Percentiles rank a stretch among this genome's conserved stretches.
These are phyloP conservation scores for Fusarium succisae DNA, from an alignment of 2,329 filamentous ascomycete species.

Conservation along the genomic window DNA sequence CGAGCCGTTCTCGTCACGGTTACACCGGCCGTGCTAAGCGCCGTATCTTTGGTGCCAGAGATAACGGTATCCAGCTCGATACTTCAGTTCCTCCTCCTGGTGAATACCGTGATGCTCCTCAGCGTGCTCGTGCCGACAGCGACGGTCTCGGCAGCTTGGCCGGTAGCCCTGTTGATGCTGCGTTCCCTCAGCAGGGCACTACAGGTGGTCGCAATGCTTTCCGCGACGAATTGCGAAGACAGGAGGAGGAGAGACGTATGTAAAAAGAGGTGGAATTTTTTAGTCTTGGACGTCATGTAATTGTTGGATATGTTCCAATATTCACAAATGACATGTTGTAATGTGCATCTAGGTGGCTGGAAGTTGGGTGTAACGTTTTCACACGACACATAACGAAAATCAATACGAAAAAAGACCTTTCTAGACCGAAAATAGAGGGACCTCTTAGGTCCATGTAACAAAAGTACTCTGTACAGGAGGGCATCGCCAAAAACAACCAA, in stretches of 20 bases:
- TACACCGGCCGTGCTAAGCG: conserved; percentile 54
- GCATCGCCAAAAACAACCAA: neutral
- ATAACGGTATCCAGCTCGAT: conserved; percentile 58
- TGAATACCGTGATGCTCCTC: conserved; percentile 51
- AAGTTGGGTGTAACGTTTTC: conserved; percentile 34
- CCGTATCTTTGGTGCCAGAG: conserved; percentile 48
- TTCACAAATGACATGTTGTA: conserved; percentile 23
- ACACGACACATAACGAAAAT: conserved; percentile 38
- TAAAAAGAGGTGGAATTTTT: conserved; percentile 13
- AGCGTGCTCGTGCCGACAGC: conserved; percentile 51
- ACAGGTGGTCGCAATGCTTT: conserved; percentile 55
- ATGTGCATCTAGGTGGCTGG: conserved; percentile 5
- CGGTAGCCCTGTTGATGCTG: conserved; percentile 56
- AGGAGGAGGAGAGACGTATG: conserved; percentile 52
- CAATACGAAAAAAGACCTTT: conserved; percentile 37
- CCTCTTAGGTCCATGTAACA: neutral
- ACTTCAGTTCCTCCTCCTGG: conserved; percentile 43
- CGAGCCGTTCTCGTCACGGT: conserved; percentile 56
- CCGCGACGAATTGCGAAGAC: conserved; percentile 60
- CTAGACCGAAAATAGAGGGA: conserved; percentile 9
- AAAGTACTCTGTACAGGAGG: neutral
- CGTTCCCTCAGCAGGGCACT: conserved; percentile 51
- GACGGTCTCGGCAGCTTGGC: conserved; percentile 61
- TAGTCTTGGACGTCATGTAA: neutral
- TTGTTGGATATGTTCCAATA: neutral